These are phyloP conservation scores for Alternaria sp. DNA, from an alignment of 2,329 filamentous ascomycete species.

Conservation along the genomic window DNA sequence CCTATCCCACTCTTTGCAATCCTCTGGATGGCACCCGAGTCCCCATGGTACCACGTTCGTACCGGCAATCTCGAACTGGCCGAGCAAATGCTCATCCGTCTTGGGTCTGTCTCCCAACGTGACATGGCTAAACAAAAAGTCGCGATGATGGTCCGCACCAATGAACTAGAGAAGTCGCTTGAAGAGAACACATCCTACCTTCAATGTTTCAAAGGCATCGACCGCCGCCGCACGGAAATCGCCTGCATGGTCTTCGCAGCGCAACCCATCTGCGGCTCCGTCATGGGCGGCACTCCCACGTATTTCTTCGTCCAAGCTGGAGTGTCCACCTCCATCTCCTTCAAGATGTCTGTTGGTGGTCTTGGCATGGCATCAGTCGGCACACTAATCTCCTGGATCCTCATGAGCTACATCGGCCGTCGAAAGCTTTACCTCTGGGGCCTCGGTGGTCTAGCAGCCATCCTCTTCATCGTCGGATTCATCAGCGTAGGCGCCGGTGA, in stretches of 20 bases:
- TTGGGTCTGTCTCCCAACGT: constrained; percentile 1
- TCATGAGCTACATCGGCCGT: constrained; percentile 79
- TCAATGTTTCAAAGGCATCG: constrained; percentile 80
- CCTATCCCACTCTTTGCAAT: constrained; percentile 43
- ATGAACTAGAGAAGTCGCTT: constrained; percentile 74
- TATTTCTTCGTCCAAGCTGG: constrained; percentile 55
- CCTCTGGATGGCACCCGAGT: constrained; percentile 18
- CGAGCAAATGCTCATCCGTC: constrained; percentile 64
- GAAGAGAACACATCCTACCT: constrained; percentile 69
- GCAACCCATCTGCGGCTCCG: constrained; percentile 41
- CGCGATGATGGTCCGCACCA: constrained; percentile 84
- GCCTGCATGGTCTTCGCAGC: constrained; percentile 58
- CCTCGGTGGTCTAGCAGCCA: constrained; percentile 64
- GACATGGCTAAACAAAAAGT: constrained; percentile 57
- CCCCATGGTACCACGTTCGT: constrained; percentile 74
- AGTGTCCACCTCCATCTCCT: constrained; percentile 46
- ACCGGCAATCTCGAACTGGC: constrained; percentile 63
- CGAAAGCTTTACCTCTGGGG: constrained; percentile 76
- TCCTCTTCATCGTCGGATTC: constrained; percentile 78
- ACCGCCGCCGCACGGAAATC: constrained; percentile 70
- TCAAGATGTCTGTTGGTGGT: constrained; percentile 57
- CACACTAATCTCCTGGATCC: constrained; percentile 76
- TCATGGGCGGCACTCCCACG: constrained; percentile 39
- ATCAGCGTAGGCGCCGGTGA: constrained; percentile 49
- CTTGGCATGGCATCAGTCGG: constrained; percentile 63